Percentiles rank a stretch among this genome's conserved stretches.
Evolutionary conservation across 768 basidiomycete species (phyloP).

Genomic region (Boletus speciosus): DNA sequence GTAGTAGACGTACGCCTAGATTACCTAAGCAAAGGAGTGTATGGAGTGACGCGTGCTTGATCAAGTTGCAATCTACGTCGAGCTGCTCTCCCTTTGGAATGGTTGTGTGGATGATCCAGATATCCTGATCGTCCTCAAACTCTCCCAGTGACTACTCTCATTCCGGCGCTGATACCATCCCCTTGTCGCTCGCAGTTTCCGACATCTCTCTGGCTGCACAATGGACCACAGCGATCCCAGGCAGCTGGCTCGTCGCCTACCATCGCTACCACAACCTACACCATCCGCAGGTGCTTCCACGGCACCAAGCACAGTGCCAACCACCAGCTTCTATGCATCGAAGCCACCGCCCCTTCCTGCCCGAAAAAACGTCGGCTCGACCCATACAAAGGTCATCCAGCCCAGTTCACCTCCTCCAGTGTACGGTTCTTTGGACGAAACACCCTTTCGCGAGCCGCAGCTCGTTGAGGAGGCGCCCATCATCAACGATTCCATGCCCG

Average conservation of each 20-base stretch:
- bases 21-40: constrained; percentile 27
- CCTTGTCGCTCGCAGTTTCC: not conserved
- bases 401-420: constrained; percentile 27
- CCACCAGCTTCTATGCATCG: constrained; percentile 30
- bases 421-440: constrained; percentile 22
- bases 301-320: constrained; percentile 22
- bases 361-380: constrained; percentile 34
- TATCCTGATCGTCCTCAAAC: constrained; percentile 13
- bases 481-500: constrained; percentile 34
- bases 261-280: constrained; percentile 45
- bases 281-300: constrained; percentile 31
- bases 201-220: not conserved
- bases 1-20: constrained; percentile 13
- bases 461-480: constrained; percentile 44
- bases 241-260: constrained; percentile 31
- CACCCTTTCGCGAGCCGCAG: constrained; percentile 53
- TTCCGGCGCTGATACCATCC: constrained; percentile 8
- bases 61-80: constrained; percentile 19
- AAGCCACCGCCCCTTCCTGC: constrained; percentile 37
- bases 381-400: constrained; percentile 35
- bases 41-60: constrained; percentile 26
- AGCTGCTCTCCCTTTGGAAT: not conserved
- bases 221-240: constrained; percentile 51
- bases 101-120: constrained; percentile 15
- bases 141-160: not conserved